Evolutionary conservation across 108 stramenopile genomes (phyloP).

Genomic region (Stephanodiscus minutulus): DNA sequence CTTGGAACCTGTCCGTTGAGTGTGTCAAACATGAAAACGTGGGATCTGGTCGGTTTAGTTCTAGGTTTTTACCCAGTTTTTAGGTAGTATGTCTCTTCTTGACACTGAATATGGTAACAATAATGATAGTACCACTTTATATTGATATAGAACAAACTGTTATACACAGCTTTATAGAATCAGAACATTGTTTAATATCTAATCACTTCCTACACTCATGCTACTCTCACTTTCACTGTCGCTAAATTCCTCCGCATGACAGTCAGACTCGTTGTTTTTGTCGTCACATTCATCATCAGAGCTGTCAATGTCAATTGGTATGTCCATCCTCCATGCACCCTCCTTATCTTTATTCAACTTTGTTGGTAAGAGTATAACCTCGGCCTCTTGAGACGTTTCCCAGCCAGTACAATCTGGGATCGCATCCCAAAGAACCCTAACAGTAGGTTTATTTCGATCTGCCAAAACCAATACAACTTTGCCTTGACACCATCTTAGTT

Average conservation of each 20-base stretch:
- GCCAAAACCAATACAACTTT: not conserved
- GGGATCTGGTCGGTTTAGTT: too few relatives aligned
- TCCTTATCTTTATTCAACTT: conserved; percentile 5
- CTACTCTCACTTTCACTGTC: not conserved
- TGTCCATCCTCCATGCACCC: conserved; percentile 6
- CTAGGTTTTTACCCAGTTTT: too few relatives aligned
- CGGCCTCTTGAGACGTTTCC: not conserved
- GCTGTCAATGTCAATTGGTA: not conserved
- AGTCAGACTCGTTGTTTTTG: not conserved
- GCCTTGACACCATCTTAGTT: conserved; percentile 7
- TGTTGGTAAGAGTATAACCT: not conserved
- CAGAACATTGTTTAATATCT: too few relatives aligned
- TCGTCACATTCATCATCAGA: not conserved
- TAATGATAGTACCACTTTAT: too few relatives aligned
- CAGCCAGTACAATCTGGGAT: not conserved
- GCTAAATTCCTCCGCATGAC: not conserved
- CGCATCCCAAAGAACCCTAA: not conserved
- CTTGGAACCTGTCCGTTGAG: too few relatives aligned
- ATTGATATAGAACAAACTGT: too few relatives aligned
- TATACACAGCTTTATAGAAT: too few relatives aligned
- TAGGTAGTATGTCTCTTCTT: too few relatives aligned
- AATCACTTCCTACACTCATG: too few relatives aligned
- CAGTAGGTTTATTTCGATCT: not conserved
- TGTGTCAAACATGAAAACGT: too few relatives aligned
- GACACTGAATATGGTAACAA: too few relatives aligned